phyloP scores from a whole-genome alignment of 345 rosid genomes.

The Citrus glauca region DNA sequence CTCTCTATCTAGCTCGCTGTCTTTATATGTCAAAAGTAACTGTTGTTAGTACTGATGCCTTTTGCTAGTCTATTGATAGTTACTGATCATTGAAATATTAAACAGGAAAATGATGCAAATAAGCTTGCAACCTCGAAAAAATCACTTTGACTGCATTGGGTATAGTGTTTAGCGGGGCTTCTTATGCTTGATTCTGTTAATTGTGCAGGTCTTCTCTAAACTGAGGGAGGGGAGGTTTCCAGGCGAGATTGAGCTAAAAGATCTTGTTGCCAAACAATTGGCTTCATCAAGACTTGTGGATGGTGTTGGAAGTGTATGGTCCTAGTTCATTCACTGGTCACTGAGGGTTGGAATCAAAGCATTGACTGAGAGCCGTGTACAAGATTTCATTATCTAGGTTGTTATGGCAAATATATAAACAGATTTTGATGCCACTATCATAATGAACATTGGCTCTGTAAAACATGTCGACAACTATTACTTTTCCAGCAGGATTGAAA shows the following conservation, averaged over 20 bases:
- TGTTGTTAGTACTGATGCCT: neutral
- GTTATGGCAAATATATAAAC: neutral
- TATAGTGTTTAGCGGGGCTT: too few relatives aligned
- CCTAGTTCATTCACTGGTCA: conserved; percentile 3
- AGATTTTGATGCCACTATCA: neutral
- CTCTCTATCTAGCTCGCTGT: neutral
- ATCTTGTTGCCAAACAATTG: conserved; percentile 50
- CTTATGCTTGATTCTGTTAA: neutral
- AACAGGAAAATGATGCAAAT: neutral
- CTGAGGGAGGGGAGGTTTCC: conserved; percentile 79
- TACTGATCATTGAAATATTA: neutral
- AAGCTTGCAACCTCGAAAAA: neutral
- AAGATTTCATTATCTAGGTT: neutral
- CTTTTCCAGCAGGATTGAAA: neutral
- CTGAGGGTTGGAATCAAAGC: neutral
- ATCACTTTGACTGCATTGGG: neutral
- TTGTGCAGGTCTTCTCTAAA: conserved; percentile 73
- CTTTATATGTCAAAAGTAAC: neutral
- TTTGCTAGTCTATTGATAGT: neutral
- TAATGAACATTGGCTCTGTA: neutral
- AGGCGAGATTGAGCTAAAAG: conserved; percentile 80
- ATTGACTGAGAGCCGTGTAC: neutral
- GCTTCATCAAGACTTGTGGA: conserved; percentile 30
- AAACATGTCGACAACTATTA: neutral
- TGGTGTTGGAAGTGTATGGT: conserved; percentile 19